Percentiles rank a stretch among this genome's conserved stretches.
Conservation (phyloP, 2,329 filamentous ascomycete genomes). For the Cucurbitaria berberidis region DNA sequence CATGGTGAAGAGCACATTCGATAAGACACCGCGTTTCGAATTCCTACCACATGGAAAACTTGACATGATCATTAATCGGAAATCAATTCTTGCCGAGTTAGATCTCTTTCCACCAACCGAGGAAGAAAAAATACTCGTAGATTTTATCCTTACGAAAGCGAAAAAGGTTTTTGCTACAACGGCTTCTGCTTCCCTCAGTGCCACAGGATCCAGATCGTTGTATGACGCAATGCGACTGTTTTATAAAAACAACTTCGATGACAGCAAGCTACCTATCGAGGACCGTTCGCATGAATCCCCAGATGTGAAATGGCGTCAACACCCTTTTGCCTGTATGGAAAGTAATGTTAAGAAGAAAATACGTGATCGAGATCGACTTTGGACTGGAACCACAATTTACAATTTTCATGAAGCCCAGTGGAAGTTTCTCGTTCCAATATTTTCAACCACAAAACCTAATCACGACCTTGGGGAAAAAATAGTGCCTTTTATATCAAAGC, state of each 20-base stretch:
- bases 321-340: not conserved
- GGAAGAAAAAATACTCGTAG: too few species aligned
- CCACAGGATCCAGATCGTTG: too few species aligned
- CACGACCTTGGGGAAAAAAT: not conserved
- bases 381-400: not conserved
- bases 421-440: constrained; percentile 3
- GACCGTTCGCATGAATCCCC: too few species aligned
- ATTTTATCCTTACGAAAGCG: too few species aligned
- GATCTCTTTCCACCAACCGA: not conserved
- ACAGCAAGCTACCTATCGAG: too few species aligned
- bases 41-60: not conserved
- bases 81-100: not conserved
- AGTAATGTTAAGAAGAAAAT: not conserved
- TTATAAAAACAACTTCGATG: too few species aligned
- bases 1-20: not conserved
- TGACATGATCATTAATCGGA: not conserved
- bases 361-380: not conserved
- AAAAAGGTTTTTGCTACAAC: too few species aligned
- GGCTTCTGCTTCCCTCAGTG: too few species aligned
- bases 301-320: not conserved
- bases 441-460: not conserved
- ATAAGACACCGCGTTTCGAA: not conserved
- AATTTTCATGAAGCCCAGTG: constrained; percentile 2
- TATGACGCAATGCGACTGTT: too few species aligned
- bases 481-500: constrained; percentile 4